Conservation (phyloP, 129 eudicot species). For the Apium graveolens region DNA sequence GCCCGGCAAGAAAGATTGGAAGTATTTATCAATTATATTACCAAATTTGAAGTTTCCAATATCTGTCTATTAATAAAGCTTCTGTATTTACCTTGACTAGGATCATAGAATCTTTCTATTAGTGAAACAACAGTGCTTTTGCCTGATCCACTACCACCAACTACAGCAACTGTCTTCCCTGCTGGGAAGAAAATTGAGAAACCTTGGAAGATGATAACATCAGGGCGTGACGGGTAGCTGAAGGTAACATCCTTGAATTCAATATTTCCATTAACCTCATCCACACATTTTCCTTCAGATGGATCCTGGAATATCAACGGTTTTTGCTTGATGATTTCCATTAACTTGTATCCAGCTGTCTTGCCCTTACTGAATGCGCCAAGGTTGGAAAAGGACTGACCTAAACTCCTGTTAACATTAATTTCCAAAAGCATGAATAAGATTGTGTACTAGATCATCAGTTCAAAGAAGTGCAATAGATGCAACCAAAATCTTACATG, state of each 20-base stretch:
- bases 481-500: slow-evolving; percentile 57
- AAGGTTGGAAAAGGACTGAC: slow-evolving; percentile 95
- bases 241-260: slow-evolving; percentile 83
- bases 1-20: slow-evolving; percentile 2
- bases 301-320: slow-evolving; percentile 67
- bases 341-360: slow-evolving; percentile 87
- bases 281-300: slow-evolving; percentile 46
- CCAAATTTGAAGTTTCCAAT: neutral
- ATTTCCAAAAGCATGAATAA: slow-evolving; percentile 8
- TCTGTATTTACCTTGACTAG: slow-evolving; percentile 60
- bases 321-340: slow-evolving; percentile 81
- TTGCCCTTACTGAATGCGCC: slow-evolving; percentile 99
- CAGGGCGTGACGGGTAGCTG: slow-evolving; percentile 96
- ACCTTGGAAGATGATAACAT: slow-evolving; percentile 71
- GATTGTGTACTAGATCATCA: neutral
- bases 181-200: slow-evolving; percentile 88
- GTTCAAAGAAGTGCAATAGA: slow-evolving; percentile 1
- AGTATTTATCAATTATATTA: neutral
- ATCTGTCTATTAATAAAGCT: neutral
- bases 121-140: slow-evolving; percentile 94
- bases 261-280: slow-evolving; percentile 74
- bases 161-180: slow-evolving; percentile 95
- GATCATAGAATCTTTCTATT: slow-evolving; percentile 88
- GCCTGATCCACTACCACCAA: slow-evolving; percentile 98
- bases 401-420: slow-evolving; percentile 78